Percentiles rank a stretch among this genome's conserved stretches.
phyloP scores from a whole-genome alignment of 1,284 basidiomycete genomes.

The Cryptococcus sp. region DNA sequence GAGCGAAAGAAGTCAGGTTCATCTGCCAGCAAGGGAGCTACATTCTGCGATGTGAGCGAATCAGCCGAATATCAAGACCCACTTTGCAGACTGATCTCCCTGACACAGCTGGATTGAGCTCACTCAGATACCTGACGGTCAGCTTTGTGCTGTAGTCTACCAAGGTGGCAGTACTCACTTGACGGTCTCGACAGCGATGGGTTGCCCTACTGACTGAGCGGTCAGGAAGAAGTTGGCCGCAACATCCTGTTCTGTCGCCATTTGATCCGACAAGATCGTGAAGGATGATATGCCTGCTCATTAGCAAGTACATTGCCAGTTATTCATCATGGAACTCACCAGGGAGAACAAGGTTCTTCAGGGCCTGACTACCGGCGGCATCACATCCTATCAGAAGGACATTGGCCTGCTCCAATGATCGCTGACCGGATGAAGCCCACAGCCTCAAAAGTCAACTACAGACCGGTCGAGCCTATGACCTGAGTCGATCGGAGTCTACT shows the following conservation, averaged over 20 bases:
- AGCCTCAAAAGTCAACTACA: slow-evolving; percentile 54
- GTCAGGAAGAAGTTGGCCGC: slow-evolving; percentile 97
- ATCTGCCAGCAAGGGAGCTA: slow-evolving; percentile 58
- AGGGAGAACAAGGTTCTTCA: slow-evolving; percentile 94
- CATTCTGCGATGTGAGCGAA: slow-evolving; percentile 40
- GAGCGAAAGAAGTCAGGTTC: slow-evolving; percentile 54
- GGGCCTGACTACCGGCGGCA: slow-evolving; percentile 74
- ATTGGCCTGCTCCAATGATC: slow-evolving; percentile 78
- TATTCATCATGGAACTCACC: slow-evolving; percentile 46
- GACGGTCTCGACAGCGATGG: slow-evolving; percentile 74
- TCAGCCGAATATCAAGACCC: slow-evolving; percentile 13
- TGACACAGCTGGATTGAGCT: slow-evolving; percentile 83
- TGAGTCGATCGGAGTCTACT: slow-evolving; percentile 13
- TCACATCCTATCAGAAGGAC: slow-evolving; percentile 75
- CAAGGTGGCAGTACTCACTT: slow-evolving; percentile 39
- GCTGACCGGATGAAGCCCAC: slow-evolving; percentile 92
- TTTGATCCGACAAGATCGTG: slow-evolving; percentile 69
- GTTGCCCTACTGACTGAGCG: slow-evolving; percentile 68
- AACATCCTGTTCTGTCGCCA: slow-evolving; percentile 68
- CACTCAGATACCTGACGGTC: slow-evolving; percentile 56
- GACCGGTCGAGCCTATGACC: neutral
- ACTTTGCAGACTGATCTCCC: slow-evolving; percentile 63
- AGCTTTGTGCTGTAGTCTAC: neutral
- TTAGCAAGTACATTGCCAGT: too few species aligned
- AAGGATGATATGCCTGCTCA: slow-evolving; percentile 72